Evolutionary conservation across 2,329 filamentous ascomycete species (phyloP).

Genomic region (Epichloe glyceriae): DNA sequence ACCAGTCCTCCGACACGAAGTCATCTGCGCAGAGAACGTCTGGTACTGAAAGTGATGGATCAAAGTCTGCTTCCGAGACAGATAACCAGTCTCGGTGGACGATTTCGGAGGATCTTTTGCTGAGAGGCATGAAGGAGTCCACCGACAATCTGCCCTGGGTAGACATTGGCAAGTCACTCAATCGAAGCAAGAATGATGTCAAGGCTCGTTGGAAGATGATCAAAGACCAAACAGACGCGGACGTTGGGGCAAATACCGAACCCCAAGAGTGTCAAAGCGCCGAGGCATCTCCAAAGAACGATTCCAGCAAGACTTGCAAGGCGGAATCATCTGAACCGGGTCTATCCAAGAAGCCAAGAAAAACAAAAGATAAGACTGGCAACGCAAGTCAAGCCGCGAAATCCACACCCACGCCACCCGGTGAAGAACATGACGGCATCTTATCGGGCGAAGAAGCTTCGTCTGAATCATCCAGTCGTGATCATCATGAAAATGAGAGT

Average conservation of each 20-base stretch:
- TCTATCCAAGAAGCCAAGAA: no score
- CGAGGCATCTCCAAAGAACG: background rate
- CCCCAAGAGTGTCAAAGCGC: background rate
- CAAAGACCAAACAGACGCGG: constrained; percentile 9
- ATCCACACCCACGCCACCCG: no score
- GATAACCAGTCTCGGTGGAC: constrained; percentile 14
- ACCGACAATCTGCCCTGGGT: constrained; percentile 16
- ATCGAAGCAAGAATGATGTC: constrained; percentile 16
- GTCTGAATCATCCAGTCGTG: constrained; percentile 9
- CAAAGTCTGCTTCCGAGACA: background rate
- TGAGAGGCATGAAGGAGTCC: constrained; percentile 22
- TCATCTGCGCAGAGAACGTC: no score
- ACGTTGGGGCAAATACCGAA: no score
- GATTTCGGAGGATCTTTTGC: constrained; percentile 21
- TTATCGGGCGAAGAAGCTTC: constrained; percentile 17
- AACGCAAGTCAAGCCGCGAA: no score
- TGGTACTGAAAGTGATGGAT: background rate
- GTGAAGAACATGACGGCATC: constrained; percentile 1
- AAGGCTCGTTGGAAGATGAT: constrained; percentile 21
- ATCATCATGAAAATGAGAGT: background rate
- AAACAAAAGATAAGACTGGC: no score
- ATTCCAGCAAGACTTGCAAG: background rate
- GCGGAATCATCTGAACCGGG: no score
- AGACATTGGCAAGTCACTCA: constrained; percentile 16
- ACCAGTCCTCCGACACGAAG: no score